Percentiles rank a stretch among this genome's conserved stretches.
These are phyloP conservation scores for Aspergillus sp. DNA, from an alignment of 2,329 filamentous ascomycete species.

Conservation along the genomic window DNA sequence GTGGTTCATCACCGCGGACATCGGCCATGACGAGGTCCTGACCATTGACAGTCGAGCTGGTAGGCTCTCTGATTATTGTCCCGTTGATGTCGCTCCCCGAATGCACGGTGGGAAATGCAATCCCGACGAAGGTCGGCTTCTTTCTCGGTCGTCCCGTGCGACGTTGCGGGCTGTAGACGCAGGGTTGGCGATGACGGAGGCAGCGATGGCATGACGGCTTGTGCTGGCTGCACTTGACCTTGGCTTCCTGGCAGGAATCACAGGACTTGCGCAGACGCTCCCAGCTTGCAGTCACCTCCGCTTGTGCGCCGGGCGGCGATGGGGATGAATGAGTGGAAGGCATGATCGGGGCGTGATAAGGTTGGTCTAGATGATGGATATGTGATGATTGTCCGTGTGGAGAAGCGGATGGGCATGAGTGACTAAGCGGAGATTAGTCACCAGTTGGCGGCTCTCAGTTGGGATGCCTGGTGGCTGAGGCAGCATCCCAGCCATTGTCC, in stretches of 20 bases:
- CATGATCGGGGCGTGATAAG: too few species aligned
- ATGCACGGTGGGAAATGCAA: too few species aligned
- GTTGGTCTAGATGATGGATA: too few species aligned
- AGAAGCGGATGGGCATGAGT: too few species aligned
- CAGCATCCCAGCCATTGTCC: too few species aligned
- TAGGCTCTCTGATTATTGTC: too few species aligned
- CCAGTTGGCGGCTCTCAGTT: too few species aligned
- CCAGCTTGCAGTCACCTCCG: neutral
- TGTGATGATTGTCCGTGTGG: too few species aligned
- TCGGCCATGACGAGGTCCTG: constrained; percentile 4
- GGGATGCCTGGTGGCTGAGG: too few species aligned
- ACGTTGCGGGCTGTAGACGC: constrained; percentile 9
- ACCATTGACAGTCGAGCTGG: neutral
- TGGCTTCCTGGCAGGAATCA: constrained; percentile 7
- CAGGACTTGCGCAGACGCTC: constrained; percentile 6
- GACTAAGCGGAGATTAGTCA: too few species aligned
- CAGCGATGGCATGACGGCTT: constrained; percentile 10
- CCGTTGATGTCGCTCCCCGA: too few species aligned
- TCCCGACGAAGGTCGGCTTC: neutral
- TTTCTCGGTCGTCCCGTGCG: constrained; percentile 5
- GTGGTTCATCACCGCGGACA: constrained; percentile 1
- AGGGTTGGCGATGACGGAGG: constrained; percentile 5
- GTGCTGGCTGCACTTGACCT: constrained; percentile 12
- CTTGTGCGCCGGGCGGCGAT: neutral
- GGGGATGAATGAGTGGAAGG: neutral